Conservation (phyloP, 106 monocot species). For the Narthecium ossifragum region DNA sequence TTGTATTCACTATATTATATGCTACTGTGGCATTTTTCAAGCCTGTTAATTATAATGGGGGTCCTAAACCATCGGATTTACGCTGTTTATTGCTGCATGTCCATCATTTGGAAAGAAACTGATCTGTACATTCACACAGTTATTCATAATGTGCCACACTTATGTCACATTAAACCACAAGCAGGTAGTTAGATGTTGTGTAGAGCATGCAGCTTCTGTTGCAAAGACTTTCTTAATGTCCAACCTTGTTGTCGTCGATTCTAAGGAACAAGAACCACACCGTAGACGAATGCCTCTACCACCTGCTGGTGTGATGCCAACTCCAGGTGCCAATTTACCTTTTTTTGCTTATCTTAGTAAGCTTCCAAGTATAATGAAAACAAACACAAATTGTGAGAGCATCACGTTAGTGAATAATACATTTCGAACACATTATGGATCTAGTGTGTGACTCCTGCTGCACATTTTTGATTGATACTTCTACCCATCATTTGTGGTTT, state of each 20-base stretch:
- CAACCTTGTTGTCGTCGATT: constrained; percentile 3
- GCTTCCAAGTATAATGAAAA: too few relatives aligned
- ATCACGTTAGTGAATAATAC: too few relatives aligned
- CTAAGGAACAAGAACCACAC: constrained; percentile 3
- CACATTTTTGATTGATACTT: too few relatives aligned
- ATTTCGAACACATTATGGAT: too few relatives aligned
- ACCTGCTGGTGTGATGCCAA: not conserved
- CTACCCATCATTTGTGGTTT: too few relatives aligned
- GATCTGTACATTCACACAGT: not conserved
- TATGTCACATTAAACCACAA: not conserved
- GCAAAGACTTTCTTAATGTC: constrained; percentile 11
- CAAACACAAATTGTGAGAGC: too few relatives aligned
- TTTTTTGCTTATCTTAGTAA: too few relatives aligned
- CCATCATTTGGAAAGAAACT: not conserved
- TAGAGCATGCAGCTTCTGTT: constrained; percentile 14
- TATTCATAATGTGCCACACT: not conserved
- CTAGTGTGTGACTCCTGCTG: too few relatives aligned
- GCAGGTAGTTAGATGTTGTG: constrained; percentile 12
- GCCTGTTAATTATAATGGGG: not conserved
- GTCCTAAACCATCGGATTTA: too few relatives aligned
- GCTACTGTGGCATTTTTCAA: not conserved
- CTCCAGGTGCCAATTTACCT: too few relatives aligned
- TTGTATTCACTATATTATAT: not conserved
- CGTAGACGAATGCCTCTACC: constrained; percentile 3
- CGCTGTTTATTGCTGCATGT: not conserved